Conservation (phyloP, 1,139 yeast genomes). For the Chernovozyma sophiae-reginae region DNA sequence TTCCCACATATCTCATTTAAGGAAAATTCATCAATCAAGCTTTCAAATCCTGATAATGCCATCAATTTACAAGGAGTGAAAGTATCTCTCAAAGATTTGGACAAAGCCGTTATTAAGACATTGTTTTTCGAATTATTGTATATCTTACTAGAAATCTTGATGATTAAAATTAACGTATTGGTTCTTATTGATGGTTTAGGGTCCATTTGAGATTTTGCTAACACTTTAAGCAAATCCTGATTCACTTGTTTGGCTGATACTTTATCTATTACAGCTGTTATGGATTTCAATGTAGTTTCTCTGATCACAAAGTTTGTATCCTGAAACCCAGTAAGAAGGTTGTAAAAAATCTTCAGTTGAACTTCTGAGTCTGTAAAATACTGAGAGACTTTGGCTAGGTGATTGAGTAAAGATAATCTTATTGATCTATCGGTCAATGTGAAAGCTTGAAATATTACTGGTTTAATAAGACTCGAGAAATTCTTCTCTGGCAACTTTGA, state of each 20-base stretch:
- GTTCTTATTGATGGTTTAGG: conserved; percentile 80
- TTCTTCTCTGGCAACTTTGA: conserved; percentile 32
- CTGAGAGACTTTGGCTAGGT: conserved; percentile 53
- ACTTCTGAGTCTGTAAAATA: conserved; percentile 57
- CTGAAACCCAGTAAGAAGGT: conserved; percentile 71
- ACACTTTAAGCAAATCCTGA: conserved; percentile 72
- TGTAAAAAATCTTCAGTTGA: conserved; percentile 65
- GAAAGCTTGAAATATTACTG: conserved; percentile 62
- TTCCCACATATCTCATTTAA: conserved; percentile 77
- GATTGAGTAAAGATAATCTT: conserved; percentile 63
- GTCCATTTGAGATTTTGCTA: conserved; percentile 89
- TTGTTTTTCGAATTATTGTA: conserved; percentile 57
- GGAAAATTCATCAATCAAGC: conserved; percentile 61
- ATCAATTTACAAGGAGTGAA: conserved; percentile 74
- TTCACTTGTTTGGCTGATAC: conserved; percentile 79
- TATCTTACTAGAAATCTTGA: conserved; percentile 64
- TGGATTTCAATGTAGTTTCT: conserved; percentile 74
- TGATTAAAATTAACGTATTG: conserved; percentile 74
- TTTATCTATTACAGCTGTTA: conserved; percentile 59
- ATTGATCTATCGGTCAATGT: conserved; percentile 70
- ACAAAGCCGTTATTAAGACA: conserved; percentile 82
- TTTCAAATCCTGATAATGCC: conserved; percentile 71
- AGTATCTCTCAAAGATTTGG: conserved; percentile 78
- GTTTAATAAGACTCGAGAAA: conserved; percentile 51
- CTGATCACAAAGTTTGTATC: conserved; percentile 81